Base-by-base conservation (phyloP, 202 grass and related monocot genomes). In the Saccharum hybrid region DNA sequence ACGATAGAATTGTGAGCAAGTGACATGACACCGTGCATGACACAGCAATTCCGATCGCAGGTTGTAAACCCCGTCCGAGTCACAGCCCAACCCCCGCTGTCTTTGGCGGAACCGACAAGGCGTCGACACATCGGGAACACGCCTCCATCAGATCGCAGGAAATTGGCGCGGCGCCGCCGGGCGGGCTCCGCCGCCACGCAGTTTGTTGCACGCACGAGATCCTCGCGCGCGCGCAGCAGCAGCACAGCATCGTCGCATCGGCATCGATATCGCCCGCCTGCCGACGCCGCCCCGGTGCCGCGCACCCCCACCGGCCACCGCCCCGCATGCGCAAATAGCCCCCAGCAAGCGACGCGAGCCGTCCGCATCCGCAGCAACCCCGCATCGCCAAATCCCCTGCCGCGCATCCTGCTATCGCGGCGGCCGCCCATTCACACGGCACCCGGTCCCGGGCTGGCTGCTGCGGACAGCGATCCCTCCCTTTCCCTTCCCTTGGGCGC, bases 371-470 rank as follows among this genome's bases (percentile, higher is more conserved):
- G 26, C 54, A 39, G 45, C 13, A 68, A 54, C 38, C 68, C 75
- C 26, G 10, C 73, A 21, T 23, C 83, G 21, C 8, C 61, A 19
- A 81, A 46, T 61, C 77, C 10, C 11, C 15, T 9, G 14, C 54
- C 37, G 3, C 45, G 64, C n/a, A 39, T 46, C 62, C 10, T 49
- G 52, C 10, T 39, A 81, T 66, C 43, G 59, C 87, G 78, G 82
- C 88, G 88, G 10, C 59, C 57, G 72, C 46, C 48, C 30, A 42
- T 90, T 90, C 88, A 86, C 87, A 89, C 85, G 5, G 64, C 16
- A 16, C 48, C 48, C 48, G 48, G 1, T 49, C 46, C 48, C 13
- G 46, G 45, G 4, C 28, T 12, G 42, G 30, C 28, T 28, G 28
- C 63, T 15, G 13, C 46, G 46, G 46, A 49, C 46, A 49, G 46